Evolutionary conservation across 1,284 basidiomycete species (phyloP), one percentile per base, ranked within the genome.

Genomic region (Tilletia indica): DNA sequence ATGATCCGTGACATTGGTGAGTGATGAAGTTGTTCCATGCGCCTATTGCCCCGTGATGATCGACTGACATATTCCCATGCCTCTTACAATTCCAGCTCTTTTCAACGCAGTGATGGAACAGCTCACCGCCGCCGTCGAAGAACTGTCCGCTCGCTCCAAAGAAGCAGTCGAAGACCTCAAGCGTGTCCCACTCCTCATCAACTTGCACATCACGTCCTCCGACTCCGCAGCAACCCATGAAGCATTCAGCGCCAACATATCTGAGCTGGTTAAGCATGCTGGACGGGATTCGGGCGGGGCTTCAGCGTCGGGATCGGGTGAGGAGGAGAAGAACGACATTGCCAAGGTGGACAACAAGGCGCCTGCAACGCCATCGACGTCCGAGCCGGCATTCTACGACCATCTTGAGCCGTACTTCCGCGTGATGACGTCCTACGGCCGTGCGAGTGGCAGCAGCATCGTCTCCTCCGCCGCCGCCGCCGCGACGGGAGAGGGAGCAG

Each of bases 1-100:
- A 74, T 74, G n/a, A 67, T 77, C 45, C 71, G 74, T 25, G 68
- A 77, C 8, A 34, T 70, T 5, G 69, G 76, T 76, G 64, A 68
- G 74, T 73, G 47, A 19, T 31, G 8, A 14, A 12, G 12, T n/a
- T n/a, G 48, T 49, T 49, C 2, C 14, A 12, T 49, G 12, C n/a
- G 2, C 48, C n/a, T 1, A 49, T 1, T 49, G 48, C 12, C n/a
- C 25, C 25, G 2, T 31, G 25, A 31, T 31, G 25, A 31, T 31
- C 25, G 2, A 31, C 25, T 31, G 25, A 31, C 25, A 31, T 31
- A 31, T 31, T 31, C 25, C 25, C 25, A 54, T 54, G 3, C 25
- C 51, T 54, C n/a, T n/a, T 19, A 21, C 51, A 54, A 21, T n/a
- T 54, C 25, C 51, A 54, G 51, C 51, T 11, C 1, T 54, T 8